Evolutionary conservation across 805 yeast species (phyloP).

Genomic region (Starmera quercuum): DNA sequence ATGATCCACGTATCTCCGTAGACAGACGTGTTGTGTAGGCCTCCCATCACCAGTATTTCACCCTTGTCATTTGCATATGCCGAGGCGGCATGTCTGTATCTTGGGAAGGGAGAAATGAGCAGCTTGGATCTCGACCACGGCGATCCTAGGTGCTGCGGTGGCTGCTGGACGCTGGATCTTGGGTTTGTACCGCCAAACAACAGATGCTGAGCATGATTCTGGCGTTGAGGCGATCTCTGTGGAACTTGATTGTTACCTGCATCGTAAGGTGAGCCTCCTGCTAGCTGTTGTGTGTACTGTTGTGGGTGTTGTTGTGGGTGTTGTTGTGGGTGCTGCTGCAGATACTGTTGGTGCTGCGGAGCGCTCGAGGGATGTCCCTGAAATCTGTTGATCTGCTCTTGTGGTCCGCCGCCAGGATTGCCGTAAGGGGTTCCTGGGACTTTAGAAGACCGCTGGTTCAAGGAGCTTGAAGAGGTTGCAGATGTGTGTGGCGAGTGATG

Average conservation of each 20-base stretch:
- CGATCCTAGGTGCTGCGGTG: slow-evolving; percentile 21
- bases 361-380: slow-evolving; percentile 4
- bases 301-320: slow-evolving; percentile 10
- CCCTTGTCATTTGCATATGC: slow-evolving; percentile 69
- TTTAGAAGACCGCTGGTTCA: slow-evolving; percentile 12
- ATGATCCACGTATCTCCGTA: slow-evolving; percentile 95
- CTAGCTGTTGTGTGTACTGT: slow-evolving; percentile 18
- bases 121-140: slow-evolving; percentile 68
- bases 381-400: too few relatives aligned
- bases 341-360: slow-evolving; percentile 8
- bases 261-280: background rate
- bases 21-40: slow-evolving; percentile 84
- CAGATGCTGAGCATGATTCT: background rate
- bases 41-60: slow-evolving; percentile 88
- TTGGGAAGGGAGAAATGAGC: slow-evolving; percentile 80
- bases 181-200: background rate
- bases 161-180: slow-evolving; percentile 21
- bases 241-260: background rate
- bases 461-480: slow-evolving; percentile 8
- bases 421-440: too few relatives aligned
- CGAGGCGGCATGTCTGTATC: slow-evolving; percentile 89
- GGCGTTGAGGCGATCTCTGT: background rate
- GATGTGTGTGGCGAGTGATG: slow-evolving; percentile 7
- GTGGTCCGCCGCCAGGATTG: too few relatives aligned
- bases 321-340: slow-evolving; percentile 17